Evolutionary conservation across 192 early-diverging fungal species (phyloP).

Genomic region (Coemansia sp.): DNA sequence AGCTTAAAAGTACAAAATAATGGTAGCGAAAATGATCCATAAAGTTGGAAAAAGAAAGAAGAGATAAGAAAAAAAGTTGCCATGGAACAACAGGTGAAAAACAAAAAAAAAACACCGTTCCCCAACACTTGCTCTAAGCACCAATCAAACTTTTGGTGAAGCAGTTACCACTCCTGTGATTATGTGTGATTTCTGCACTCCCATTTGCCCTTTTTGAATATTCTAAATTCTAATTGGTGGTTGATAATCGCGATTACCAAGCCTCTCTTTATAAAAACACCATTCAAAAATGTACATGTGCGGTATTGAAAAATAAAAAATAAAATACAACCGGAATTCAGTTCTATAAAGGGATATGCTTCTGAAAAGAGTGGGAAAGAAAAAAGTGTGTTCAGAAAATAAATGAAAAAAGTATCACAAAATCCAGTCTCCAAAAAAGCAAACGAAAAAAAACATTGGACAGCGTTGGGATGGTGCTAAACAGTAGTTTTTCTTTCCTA

Average conservation of each 20-base stretch:
- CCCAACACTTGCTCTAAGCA: not conserved
- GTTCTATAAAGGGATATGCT: no score
- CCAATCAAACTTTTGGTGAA: no score
- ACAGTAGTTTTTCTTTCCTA: no score
- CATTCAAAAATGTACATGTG: no score
- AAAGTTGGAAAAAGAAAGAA: not conserved
- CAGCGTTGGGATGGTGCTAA: no score
- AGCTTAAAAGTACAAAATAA: not conserved
- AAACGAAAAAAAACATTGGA: no score
- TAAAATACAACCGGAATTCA: no score
- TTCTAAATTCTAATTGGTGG: not conserved
- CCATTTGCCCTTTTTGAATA: not conserved
- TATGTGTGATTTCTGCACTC: not conserved
- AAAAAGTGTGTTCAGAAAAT: no score
- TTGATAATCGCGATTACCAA: not conserved
- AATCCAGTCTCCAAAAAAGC: no score
- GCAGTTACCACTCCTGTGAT: not conserved
- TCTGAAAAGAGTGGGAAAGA: no score
- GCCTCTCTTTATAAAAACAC: not conserved
- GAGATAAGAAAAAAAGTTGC: not conserved
- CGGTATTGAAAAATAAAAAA: no score
- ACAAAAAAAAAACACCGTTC: not conserved
- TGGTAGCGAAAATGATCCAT: not conserved
- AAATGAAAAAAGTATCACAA: no score
- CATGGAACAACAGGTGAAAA: not conserved